Evolutionary conservation across 768 basidiomycete species (phyloP), one percentile per base, ranked within the genome.

Genomic region (Trametes elegans): DNA sequence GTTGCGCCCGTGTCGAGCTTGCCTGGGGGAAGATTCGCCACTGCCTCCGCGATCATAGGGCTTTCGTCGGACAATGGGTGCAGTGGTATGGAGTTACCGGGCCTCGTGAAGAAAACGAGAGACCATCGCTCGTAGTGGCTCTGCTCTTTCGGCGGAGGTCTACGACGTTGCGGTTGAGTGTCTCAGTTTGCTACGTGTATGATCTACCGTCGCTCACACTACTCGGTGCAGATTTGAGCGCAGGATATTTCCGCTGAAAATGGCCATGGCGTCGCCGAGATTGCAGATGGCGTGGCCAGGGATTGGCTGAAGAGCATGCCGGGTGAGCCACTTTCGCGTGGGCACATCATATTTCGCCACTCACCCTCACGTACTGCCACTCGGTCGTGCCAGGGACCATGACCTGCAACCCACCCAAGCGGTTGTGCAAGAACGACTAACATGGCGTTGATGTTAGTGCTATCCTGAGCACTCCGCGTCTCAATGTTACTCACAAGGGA

Each of bases 361-460:
- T 8, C 42, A 79, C 85, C 76, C 79, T 81, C 61, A 88, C 73
- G 58, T 87, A 88, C 64, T 81, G 80, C 87, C 87, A 89, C 19
- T 76, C 66, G 23, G 83, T 78, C 6, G 76, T 64, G 13, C 81
- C 84, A 1, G 84, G 85, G 0, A 78, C 77, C 42, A 87, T 72
- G 0, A 88, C 85, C 56, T 88, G 87, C 3, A 89, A 71, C 0
- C 87, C 87, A 3, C 87, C 87, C 0, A 88, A 76, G 2, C 76
- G 77, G 64, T 88, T 88, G 62, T 87, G 84, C 53, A 89, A 70
- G 71, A 88, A 82, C 0, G 84, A 83, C 80, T 84, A 53, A 19
- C 5, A 27, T 9, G 9, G 3, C 16, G 38, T 53, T 14, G 36
- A 28, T n/a, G n/a, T n/a, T n/a, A n/a, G n/a, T n/a, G n/a, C n/a